phyloP scores from a whole-genome alignment of 768 basidiomycete species.

The Lactarius sanguifluus region DNA sequence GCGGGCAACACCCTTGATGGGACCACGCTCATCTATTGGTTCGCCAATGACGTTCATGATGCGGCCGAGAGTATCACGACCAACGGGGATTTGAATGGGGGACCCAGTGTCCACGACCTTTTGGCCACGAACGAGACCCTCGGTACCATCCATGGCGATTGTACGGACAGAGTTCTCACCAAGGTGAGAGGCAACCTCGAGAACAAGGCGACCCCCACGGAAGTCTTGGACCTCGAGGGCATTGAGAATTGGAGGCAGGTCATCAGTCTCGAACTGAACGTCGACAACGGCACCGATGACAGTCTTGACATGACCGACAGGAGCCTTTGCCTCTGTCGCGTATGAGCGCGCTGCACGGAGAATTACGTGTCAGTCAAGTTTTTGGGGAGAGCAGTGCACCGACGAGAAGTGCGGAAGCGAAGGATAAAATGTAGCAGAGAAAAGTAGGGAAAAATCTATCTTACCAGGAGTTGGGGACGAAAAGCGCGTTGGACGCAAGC shows the following conservation, averaged over 20 bases:
- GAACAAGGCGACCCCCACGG: slow-evolving; percentile 93
- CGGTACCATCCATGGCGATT: slow-evolving; percentile 99
- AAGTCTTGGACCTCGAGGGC: slow-evolving; percentile 97
- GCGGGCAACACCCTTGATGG: slow-evolving; percentile 93
- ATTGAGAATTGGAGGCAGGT: slow-evolving; percentile 96
- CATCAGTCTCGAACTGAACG: slow-evolving; percentile 94
- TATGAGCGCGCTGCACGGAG: slow-evolving; percentile 69
- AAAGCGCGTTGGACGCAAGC: slow-evolving; percentile 50
- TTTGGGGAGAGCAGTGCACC: slow-evolving; percentile 28
- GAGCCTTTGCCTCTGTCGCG: slow-evolving; percentile 82
- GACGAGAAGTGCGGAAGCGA: slow-evolving; percentile 4
- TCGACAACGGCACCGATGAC: slow-evolving; percentile 99
- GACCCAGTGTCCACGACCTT: slow-evolving; percentile 96
- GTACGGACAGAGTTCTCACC: slow-evolving; percentile 99
- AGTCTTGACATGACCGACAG: slow-evolving; percentile 85
- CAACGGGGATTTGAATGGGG: slow-evolving; percentile 97
- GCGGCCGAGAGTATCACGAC: slow-evolving; percentile 89
- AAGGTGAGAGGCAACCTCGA: slow-evolving; percentile 97
- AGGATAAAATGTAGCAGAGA: slow-evolving; percentile 2
- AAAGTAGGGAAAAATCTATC: slow-evolving; percentile 32
- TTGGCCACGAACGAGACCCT: slow-evolving; percentile 99
- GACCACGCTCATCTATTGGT: slow-evolving; percentile 99
- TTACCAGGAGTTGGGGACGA: slow-evolving; percentile 54
- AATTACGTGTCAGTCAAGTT: slow-evolving; percentile 32
- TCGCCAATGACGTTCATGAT: slow-evolving; percentile 99